Evolutionary conservation across 179 eudicot genomes (phyloP).

Genomic region (Patellifolia procumbens): DNA sequence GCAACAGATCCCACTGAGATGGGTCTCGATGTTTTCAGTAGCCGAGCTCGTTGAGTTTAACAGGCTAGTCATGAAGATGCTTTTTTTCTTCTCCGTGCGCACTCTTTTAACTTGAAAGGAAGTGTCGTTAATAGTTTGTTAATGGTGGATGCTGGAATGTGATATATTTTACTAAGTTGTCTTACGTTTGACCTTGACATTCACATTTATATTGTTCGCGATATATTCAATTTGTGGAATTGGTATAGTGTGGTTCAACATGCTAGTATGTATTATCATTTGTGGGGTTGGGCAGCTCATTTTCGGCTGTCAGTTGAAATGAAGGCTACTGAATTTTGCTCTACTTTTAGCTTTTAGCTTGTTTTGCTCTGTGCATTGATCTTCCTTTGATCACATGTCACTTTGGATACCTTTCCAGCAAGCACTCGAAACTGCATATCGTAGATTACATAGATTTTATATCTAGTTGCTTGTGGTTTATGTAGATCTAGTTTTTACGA

Average conservation of each 20-base stretch:
- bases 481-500: no score
- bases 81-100: slow-evolving; percentile 14
- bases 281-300: slow-evolving; percentile 12
- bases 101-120: slow-evolving; percentile 24
- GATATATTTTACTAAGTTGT: slow-evolving; percentile 23
- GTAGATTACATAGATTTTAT: no score
- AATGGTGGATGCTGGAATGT: slow-evolving; percentile 24
- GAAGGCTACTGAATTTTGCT: slow-evolving; percentile 20
- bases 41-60: slow-evolving; percentile 41
- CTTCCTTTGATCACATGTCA: not conserved
- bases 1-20: slow-evolving; percentile 75
- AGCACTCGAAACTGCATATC: no score
- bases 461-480: no score
- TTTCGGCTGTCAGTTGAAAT: no score
- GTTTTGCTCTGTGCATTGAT: no score
- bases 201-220: slow-evolving; percentile 24
- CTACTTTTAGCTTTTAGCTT: not conserved
- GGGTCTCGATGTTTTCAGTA: slow-evolving; percentile 61
- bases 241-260: slow-evolving; percentile 27
- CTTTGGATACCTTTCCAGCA: no score
- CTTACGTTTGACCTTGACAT: slow-evolving; percentile 25
- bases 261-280: slow-evolving; percentile 29
- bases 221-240: slow-evolving; percentile 19
- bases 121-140: slow-evolving; percentile 33
- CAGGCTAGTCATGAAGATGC: slow-evolving; percentile 17